Evolutionary conservation across 2,329 filamentous ascomycete species (phyloP), one percentile per base, ranked within the genome.

Genomic region (Cryphonectria parasitica): DNA sequence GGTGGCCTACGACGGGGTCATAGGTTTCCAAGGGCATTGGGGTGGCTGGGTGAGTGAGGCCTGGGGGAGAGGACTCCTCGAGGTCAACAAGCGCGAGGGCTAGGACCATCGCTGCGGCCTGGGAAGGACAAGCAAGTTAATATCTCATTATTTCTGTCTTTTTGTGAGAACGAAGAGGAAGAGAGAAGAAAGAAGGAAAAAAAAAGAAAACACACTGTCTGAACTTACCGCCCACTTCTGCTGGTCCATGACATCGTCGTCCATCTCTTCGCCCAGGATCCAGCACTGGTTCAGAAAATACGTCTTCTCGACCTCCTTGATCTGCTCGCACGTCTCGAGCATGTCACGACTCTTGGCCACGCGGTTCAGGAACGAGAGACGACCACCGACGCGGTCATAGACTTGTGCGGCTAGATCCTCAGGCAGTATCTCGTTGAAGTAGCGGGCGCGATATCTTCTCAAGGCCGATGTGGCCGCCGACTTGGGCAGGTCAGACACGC

Each of bases 101-200:
- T 2, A 99, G 87, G 31, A 97, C 92, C 92, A 98, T 97, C 52
- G 96, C 94, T 17, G 94, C 95, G 17, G 94, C 93, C 88, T 94
- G 72, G 15, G 34, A 61, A 22, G 66, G 56, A 7, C 11, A 28
- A 31, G 22, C 39, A n/a, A 2, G 0, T 65, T 67, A 71, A 54
- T 54, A 5, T 60, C 22, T 56, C 28, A 25, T 11, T n/a, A 28
- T 10, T 13, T 45, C 19, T 45, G 1, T 39, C 36, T 39, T 11
- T 11, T 39, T 39, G 7, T 39, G 36, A 39, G 8, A 39, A 2
- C 10, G 6, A 11, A 39, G 36, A 39, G 8, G 10, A 1, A 39
- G 8, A 39, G 36, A 39, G 36, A 39, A 39, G 36, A 39, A 10
- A 39, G 36, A 39, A 39, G 36, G 10, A 39, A 39, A 10, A 11